Evolutionary conservation across 495 filamentous ascomycete species (phyloP), one percentile per base, ranked within the genome.

Genomic region (Apiosordaria backusii): DNA sequence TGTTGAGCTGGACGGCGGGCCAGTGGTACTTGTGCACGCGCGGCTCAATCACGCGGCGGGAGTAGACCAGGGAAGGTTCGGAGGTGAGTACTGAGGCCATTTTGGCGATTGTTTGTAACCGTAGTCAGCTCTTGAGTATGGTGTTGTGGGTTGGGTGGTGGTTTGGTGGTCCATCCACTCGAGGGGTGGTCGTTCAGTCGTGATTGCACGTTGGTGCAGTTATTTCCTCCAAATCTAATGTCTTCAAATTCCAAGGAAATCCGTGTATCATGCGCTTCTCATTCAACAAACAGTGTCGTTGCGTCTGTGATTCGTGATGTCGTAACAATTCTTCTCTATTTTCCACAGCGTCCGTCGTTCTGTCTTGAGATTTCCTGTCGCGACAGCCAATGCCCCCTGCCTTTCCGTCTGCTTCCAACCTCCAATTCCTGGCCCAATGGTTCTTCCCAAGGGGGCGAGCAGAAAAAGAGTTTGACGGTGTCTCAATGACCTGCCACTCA

Each of bases 1-100:
- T 79, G 75, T 96, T 96, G 62, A 99, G 85, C 75, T 96, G 92
- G 64, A 90, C 79, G 71, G 96, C 92, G 2, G 96, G 96, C 95
- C 95, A 99, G 83, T 89, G 89, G 83, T 97, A 97, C 67, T 85
- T 86, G 67, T 90, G 86, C 35, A 87, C 81, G 40, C 80, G 80
- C 53, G 79, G 26, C 27, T 35, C 68, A 54, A 82, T 66, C 64
- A 71, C 64, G 60, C 75, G 74, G 66, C 77, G 81, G 62, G 76
- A 75, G 70, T 80, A 80, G 68, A 79, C 73, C 69, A 75, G 69
- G 62, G 78, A 78, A 55, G 59, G n/a, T 15, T 29, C 77, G 62
- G 74, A 75, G 9, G 76, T 78, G 54, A 72, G 70, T 29, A 77
- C 73, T 53, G 81, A 81, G 22, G 77, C 78, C 66, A 79, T 81